Percentiles rank a stretch among this genome's conserved stretches.
Conservation (phyloP, 192 early-diverging fungal genomes). For the Backusella parvicylindrica region DNA sequence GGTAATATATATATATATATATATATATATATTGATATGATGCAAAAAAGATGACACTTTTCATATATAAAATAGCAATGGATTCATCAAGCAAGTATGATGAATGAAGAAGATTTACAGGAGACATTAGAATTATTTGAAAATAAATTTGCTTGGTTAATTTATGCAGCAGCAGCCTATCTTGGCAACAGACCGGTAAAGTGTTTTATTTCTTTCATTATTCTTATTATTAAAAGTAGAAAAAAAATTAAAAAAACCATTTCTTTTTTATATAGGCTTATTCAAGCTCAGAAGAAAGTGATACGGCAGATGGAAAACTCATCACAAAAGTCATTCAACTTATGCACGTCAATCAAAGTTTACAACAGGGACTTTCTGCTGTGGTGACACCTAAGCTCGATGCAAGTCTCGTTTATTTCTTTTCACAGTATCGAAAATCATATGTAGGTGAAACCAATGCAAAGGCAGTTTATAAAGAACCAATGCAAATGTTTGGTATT, state of each 20-base stretch:
- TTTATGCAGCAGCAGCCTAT: slow-evolving; percentile 71
- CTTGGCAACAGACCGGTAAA: slow-evolving; percentile 64
- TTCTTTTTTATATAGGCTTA: slow-evolving; percentile 45
- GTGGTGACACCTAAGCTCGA: slow-evolving; percentile 63
- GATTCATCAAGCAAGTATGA: slow-evolving; percentile 11
- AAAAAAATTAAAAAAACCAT: not conserved
- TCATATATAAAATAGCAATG: not conserved
- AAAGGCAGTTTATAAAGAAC: slow-evolving; percentile 56
- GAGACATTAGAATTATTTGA: slow-evolving; percentile 48
- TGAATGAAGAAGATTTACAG: slow-evolving; percentile 33
- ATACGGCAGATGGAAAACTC: slow-evolving; percentile 73
- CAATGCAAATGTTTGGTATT: slow-evolving; percentile 63
- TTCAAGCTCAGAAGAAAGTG: slow-evolving; percentile 69
- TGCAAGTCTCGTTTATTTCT: slow-evolving; percentile 74
- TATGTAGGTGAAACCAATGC: slow-evolving; percentile 68
- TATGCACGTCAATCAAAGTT: slow-evolving; percentile 61
- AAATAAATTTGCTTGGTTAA: slow-evolving; percentile 74
- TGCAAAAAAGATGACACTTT: not conserved
- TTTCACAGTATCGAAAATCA: slow-evolving; percentile 68
- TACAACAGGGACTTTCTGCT: slow-evolving; percentile 42
- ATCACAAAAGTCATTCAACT: slow-evolving; percentile 63
- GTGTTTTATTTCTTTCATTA: not conserved
- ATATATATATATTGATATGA: not conserved
- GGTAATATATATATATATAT: not conserved
- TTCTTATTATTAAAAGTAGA: not conserved